Evolutionary conservation across 306 rosid species (phyloP), one percentile per base, ranked within the genome.

Genomic region (Hippophae gyantsensis): DNA sequence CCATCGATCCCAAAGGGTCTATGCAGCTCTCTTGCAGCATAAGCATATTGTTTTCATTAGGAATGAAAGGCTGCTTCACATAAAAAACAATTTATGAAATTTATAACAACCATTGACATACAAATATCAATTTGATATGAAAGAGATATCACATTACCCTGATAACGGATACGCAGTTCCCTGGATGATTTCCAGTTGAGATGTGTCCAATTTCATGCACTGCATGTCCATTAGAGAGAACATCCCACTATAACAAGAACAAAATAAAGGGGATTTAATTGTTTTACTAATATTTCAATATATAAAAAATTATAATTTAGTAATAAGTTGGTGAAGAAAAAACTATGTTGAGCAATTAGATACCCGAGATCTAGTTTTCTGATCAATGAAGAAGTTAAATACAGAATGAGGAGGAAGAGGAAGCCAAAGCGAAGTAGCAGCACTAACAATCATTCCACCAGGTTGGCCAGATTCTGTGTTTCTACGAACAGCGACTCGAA

Each of bases 231-330:
- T 40, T 7, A 10, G 67, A 62, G 14, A 87, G 78, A 60, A 79
- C 70, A 67, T 90, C 95, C 95, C 97, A 86, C 94, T 89, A 67
- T 41, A 3, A 67, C 14, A 69, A 52, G 6, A 10, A 9, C n/a
- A 49, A 49, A 49, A 8, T 49, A 49, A 18, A 49, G 14, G 53
- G 53, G n/a, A 49, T 48, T 48, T 3, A 46, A 46, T 9, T 9
- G 50, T 7, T 46, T 46, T 9, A 13, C 13, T 46, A 46, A 4
- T 46, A 9, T 46, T 13, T 6, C 13, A 63, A 26, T 14, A 41
- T 25, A 42, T 11, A 56, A 6, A 40, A 43, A 8, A n/a, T n/a
- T 38, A 43, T 32, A 3, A 32, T 32, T 32, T 32, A 32, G 38
- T 32, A 32, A 32, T 32, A 32, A 32, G 38, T 32, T 32, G 38